Conservation (phyloP, 768 basidiomycete species). For the Clathrus columnatus region DNA sequence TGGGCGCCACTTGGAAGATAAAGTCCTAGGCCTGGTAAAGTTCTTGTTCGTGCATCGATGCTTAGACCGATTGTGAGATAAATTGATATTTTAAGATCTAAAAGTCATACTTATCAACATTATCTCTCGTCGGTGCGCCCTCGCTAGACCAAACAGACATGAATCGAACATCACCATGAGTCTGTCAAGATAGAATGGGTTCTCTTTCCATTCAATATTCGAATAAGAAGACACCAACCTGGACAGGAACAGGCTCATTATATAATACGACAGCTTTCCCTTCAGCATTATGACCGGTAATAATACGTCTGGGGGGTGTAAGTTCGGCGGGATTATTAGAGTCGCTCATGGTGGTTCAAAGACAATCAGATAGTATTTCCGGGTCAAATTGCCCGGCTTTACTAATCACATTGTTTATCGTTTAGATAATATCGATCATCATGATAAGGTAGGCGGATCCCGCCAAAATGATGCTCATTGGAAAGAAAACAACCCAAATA, state of each 20-base stretch:
- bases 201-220: slow-evolving; percentile 19
- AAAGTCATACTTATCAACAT: slow-evolving; percentile 34
- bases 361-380: too few relatives aligned
- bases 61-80: slow-evolving; percentile 21
- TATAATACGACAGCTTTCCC: slow-evolving; percentile 35
- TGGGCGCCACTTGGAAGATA: slow-evolving; percentile 38
- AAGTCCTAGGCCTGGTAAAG: slow-evolving; percentile 33
- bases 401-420: too few relatives aligned
- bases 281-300: slow-evolving; percentile 38
- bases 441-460: too few relatives aligned
- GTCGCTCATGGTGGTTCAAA: too few relatives aligned
- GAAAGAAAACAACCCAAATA: too few relatives aligned
- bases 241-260: slow-evolving; percentile 21
- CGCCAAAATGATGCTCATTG: too few relatives aligned
- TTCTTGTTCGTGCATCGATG: slow-evolving; percentile 41
- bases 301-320: slow-evolving; percentile 32
- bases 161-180: slow-evolving; percentile 16
- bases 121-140: slow-evolving; percentile 45
- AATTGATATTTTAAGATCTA: background rate
- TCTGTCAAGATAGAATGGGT: background rate
- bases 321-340: too few relatives aligned
- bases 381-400: too few relatives aligned
- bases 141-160: slow-evolving; percentile 44
- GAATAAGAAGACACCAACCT: slow-evolving; percentile 22
- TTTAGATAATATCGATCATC: too few relatives aligned